A percentile compares a stretch with the other conserved stretches of the same genome.
phyloP scores from a whole-genome alignment of 2,329 filamentous ascomycete genomes.

The Gaeumannomyces sp. region DNA sequence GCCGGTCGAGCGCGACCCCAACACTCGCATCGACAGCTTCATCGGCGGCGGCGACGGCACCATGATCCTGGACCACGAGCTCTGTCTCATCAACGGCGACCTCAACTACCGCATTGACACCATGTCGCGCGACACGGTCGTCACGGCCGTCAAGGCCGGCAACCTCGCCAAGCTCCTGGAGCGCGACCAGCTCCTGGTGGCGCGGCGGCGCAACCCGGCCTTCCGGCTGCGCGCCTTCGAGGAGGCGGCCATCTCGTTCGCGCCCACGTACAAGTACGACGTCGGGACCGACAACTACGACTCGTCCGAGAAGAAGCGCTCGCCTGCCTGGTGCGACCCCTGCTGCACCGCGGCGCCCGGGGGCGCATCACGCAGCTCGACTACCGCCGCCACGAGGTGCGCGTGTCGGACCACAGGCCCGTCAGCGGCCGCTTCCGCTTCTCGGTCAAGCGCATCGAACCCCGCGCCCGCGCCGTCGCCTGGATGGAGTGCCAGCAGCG shows the following conservation, averaged over 20 bases:
- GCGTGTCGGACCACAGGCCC: slow-evolving; percentile 86
- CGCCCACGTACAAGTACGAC: slow-evolving; percentile 98
- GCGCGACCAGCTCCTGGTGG: slow-evolving; percentile 86
- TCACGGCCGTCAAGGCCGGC: slow-evolving; percentile 72
- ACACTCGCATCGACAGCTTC: slow-evolving; percentile 68
- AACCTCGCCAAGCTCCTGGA: slow-evolving; percentile 85
- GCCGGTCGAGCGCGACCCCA: slow-evolving; percentile 63
- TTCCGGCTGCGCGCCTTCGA: slow-evolving; percentile 85
- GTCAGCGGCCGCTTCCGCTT: slow-evolving; percentile 82
- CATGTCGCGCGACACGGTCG: slow-evolving; percentile 89
- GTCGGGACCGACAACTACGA: slow-evolving; percentile 93
- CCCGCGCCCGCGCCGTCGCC: slow-evolving; percentile 55
- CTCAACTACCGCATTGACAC: slow-evolving; percentile 98
- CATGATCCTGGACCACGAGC: slow-evolving; percentile 93
- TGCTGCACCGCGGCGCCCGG: slow-evolving; percentile 71
- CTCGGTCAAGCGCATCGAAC: slow-evolving; percentile 74
- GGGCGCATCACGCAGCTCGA: slow-evolving; percentile 81
- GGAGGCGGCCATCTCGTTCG: slow-evolving; percentile 86
- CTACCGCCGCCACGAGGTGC: slow-evolving; percentile 83
- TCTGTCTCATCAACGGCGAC: slow-evolving; percentile 94
- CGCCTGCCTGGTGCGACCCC: slow-evolving; percentile 91
- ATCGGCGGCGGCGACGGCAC: slow-evolving; percentile 89
- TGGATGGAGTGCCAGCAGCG: slow-evolving; percentile 70
- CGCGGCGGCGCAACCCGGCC: slow-evolving; percentile 79
- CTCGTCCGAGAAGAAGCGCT: slow-evolving; percentile 86